These are phyloP conservation scores for Fusarium avenaceum DNA, from an alignment of 2,329 filamentous ascomycete species.

Conservation along the genomic window DNA sequence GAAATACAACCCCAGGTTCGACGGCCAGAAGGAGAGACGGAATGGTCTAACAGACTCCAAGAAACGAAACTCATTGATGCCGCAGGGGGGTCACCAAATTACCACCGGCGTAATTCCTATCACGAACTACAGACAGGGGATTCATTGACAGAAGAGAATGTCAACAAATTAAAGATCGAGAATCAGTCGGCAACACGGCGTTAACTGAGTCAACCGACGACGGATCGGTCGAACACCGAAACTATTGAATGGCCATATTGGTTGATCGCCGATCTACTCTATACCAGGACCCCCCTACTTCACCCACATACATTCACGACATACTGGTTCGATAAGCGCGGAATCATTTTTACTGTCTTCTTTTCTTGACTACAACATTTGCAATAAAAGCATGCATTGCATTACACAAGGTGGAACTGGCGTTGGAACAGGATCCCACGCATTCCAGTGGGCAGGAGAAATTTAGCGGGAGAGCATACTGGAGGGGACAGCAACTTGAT, in stretches of 20 bases:
- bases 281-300: not conserved
- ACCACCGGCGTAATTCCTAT: slow-evolving; percentile 53
- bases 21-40: slow-evolving; percentile 55
- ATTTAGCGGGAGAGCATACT: slow-evolving; percentile 9
- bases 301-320: slow-evolving; percentile 14
- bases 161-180: slow-evolving; percentile 62
- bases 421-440: slow-evolving; percentile 37
- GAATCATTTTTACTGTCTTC: slow-evolving; percentile 16
- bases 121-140: slow-evolving; percentile 57
- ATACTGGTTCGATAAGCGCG: slow-evolving; percentile 7
- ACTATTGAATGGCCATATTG: slow-evolving; percentile 14
- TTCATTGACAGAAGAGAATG: slow-evolving; percentile 67
- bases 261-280: slow-evolving; percentile 24
- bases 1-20: slow-evolving; percentile 54
- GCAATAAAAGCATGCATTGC: slow-evolving; percentile 38
- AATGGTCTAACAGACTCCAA: slow-evolving; percentile 60
- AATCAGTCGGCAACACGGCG: slow-evolving; percentile 44
- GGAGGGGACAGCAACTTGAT: slow-evolving; percentile 6
- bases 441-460: slow-evolving; percentile 6
- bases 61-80: slow-evolving; percentile 64
- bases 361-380: slow-evolving; percentile 24
- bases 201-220: slow-evolving; percentile 17
- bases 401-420: slow-evolving; percentile 31
- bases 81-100: slow-evolving; percentile 56
- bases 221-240: slow-evolving; percentile 20